Conservation (phyloP, 2,329 filamentous ascomycete species). For the Alternaria viburni region DNA sequence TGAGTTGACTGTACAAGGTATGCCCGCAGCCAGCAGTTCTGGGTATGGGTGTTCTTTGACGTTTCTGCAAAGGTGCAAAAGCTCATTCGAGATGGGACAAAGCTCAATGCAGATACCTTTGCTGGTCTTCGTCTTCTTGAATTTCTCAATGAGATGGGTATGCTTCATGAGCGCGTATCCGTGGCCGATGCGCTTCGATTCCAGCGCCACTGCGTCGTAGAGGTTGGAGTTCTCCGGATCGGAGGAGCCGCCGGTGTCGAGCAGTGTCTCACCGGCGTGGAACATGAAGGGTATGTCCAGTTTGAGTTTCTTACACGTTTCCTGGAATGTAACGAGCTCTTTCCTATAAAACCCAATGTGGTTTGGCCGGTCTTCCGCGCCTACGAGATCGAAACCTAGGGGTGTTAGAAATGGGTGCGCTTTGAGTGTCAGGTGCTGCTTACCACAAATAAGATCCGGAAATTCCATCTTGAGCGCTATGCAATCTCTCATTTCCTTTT, state of each 20-base stretch:
- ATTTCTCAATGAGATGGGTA: conserved; percentile 65
- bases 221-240: conserved; percentile 68
- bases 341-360: conserved; percentile 64
- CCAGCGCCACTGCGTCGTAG: conserved; percentile 69
- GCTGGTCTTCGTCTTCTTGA: conserved; percentile 50
- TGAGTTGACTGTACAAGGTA: conserved; percentile 76
- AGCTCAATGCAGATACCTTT: conserved; percentile 70
- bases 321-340: conserved; percentile 64
- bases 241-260: conserved; percentile 66
- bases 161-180: conserved; percentile 74
- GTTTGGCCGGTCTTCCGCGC: conserved; percentile 68
- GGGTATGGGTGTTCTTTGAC: conserved; percentile 72
- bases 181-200: conserved; percentile 74
- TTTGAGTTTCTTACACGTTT: conserved; percentile 55
- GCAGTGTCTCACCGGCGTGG: conserved; percentile 76
- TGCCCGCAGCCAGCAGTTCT: conserved; percentile 70
- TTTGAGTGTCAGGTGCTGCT: conserved; percentile 22
- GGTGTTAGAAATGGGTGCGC: conserved; percentile 9
- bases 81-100: conserved; percentile 79
- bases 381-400: conserved; percentile 72
- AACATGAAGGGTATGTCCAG: conserved; percentile 75
- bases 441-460: conserved; percentile 68
- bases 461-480: conserved; percentile 64
- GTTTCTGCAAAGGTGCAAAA: conserved; percentile 71
- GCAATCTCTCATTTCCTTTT: conserved; percentile 65